phyloP scores from a whole-genome alignment of 2,329 filamentous ascomycete species.

The Orbilia quercus region DNA sequence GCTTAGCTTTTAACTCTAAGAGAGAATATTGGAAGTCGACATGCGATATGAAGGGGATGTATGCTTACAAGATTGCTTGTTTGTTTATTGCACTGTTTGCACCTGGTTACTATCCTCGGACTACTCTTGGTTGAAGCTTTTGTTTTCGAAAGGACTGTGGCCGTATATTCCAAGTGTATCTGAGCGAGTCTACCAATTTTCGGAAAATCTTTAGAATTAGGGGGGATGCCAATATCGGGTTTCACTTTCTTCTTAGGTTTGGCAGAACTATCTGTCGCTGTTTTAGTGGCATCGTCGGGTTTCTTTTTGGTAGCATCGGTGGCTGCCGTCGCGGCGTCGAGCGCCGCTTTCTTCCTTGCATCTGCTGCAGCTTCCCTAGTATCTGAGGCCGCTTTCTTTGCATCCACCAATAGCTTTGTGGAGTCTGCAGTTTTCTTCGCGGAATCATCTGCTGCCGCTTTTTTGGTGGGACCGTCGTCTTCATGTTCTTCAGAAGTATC shows the following conservation, averaged over 20 bases:
- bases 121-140: neutral
- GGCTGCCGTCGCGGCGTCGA: neutral
- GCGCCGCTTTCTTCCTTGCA: neutral
- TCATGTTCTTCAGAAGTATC: neutral
- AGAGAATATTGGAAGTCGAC: neutral
- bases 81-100: slow-evolving; percentile 13
- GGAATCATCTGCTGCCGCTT: neutral
- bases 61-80: slow-evolving; percentile 26
- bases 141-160: neutral
- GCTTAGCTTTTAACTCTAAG: neutral
- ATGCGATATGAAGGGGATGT: neutral
- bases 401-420: neutral
- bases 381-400: neutral
- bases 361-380: neutral
- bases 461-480: neutral
- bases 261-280: no score
- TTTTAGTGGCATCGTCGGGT: no score
- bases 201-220: neutral
- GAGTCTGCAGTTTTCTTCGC: slow-evolving; percentile 1
- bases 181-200: neutral
- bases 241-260: slow-evolving; percentile 5
- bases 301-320: neutral
- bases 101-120: neutral
- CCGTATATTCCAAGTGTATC: slow-evolving; percentile 6
- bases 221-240: neutral